phyloP scores from a whole-genome alignment of 164 flowering plant species.

The Vitis amurensis region DNA sequence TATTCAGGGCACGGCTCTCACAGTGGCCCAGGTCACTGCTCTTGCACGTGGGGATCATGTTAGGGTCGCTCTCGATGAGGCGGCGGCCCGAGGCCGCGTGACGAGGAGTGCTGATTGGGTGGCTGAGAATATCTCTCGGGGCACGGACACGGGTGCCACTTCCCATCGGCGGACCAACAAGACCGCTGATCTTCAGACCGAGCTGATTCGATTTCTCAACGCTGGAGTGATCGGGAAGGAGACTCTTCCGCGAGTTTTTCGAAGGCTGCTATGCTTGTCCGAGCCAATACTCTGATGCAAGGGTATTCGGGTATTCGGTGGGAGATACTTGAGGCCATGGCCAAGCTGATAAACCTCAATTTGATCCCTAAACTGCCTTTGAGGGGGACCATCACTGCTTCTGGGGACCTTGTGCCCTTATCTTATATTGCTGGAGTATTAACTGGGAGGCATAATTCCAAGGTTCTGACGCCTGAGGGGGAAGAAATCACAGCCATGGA shows the following conservation, averaged over 20 bases:
- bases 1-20: slow-evolving; percentile 44
- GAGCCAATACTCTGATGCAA: slow-evolving; percentile 35
- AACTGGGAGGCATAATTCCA: slow-evolving; percentile 35
- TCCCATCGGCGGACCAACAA: slow-evolving; percentile 44
- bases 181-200: slow-evolving; percentile 43
- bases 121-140: slow-evolving; percentile 37
- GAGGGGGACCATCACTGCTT: slow-evolving; percentile 45
- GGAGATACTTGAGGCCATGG: slow-evolving; percentile 38
- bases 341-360: slow-evolving; percentile 30
- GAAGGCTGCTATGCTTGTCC: slow-evolving; percentile 36
- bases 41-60: slow-evolving; percentile 36
- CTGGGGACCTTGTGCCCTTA: slow-evolving; percentile 45
- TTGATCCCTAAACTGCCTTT: slow-evolving; percentile 31
- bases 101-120: slow-evolving; percentile 44
- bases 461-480: slow-evolving; percentile 19
- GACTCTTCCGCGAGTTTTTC: slow-evolving; percentile 23
- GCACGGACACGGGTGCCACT: slow-evolving; percentile 46
- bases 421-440: slow-evolving; percentile 45
- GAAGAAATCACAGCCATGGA: slow-evolving; percentile 23
- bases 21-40: slow-evolving; percentile 52
- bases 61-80: slow-evolving; percentile 33
- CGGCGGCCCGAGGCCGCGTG: slow-evolving; percentile 37
- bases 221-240: slow-evolving; percentile 42
- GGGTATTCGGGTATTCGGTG: slow-evolving; percentile 42
- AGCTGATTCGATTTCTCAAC: slow-evolving; percentile 44